Base-by-base conservation (phyloP, 73 alveolate species). In the Paramecium bursaria region DNA sequence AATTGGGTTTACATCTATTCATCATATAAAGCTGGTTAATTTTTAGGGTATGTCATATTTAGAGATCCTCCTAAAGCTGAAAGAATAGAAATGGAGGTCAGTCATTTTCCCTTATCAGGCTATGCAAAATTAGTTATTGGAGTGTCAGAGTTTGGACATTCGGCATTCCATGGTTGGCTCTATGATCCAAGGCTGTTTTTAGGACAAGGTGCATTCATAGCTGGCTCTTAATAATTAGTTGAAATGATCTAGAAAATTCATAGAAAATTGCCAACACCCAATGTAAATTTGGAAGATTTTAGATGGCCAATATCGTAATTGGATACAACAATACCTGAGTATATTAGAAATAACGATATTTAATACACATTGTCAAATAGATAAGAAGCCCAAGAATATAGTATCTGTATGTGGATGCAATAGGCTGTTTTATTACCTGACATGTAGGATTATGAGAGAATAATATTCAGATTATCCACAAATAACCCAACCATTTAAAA, bases 101-200 rank as follows among this genome's bases (percentile, higher is more conserved):
- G 33, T 11, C 82, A 67, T 13, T 25, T 67, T 4, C 82, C 82
- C 1, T 42, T 67, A 39, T 42, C 35, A 19, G 82, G 82, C 7
- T 67, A 67, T 67, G 82, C 82, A 19, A 67, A 67, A 42, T 42
- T 67, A 0, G 19, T 67, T 22, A 35, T 67, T 5, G 55, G 55
- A 17, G 55, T 67, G 2, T 17, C 82, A 17, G 82, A 67, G 44
- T 67, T 35, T 67, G 82, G 82, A 15, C 82, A 67, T 67, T 53
- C 50, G 5, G 19, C 33, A 42, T 67, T 67, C 27, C 82, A 67
- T 67, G 82, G 82, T 1, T 67, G 82, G 82, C n/a, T 67, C 1
- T 67, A 19, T 67, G 82, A 67, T 67, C 82, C 82, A 2, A 44
- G 82, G 17, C 46, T 67, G 22, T 67, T 25, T 42, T 42, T 67